These are phyloP conservation scores for Lotmaria passim DNA, from an alignment of 208 protist genomes.

Conservation along the genomic window DNA sequence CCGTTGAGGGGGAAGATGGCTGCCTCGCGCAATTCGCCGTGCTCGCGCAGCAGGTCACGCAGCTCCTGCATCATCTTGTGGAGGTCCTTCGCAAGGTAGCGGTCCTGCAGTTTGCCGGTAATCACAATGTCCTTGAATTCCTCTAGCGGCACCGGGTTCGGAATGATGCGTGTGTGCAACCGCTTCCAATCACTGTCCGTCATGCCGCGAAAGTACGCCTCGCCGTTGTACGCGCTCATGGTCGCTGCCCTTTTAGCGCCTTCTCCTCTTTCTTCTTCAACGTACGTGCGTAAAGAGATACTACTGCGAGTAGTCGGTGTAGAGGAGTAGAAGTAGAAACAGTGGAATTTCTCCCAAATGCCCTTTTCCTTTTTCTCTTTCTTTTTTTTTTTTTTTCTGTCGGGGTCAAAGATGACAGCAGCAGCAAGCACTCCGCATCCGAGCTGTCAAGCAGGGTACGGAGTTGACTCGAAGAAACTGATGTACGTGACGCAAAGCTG, in stretches of 20 bases:
- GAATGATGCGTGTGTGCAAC: constrained; percentile 62
- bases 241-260: no score
- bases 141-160: constrained; percentile 54
- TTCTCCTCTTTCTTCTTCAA: no score
- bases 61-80: constrained; percentile 77
- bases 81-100: constrained; percentile 65
- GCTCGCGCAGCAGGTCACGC: constrained; percentile 66
- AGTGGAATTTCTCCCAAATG: no score
- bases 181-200: constrained; percentile 60
- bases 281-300: no score
- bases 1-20: constrained; percentile 46
- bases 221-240: constrained; percentile 9
- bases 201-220: constrained; percentile 30
- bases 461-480: no score
- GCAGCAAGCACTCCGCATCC: no score
- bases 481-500: no score
- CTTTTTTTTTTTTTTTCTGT: no score
- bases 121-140: constrained; percentile 54
- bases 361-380: no score
- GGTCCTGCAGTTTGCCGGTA: constrained; percentile 52
- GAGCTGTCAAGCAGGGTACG: no score
- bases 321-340: neutral
- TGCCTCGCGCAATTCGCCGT: constrained; percentile 68
- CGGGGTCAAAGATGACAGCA: no score
- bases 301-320: no score